These are phyloP conservation scores for Microbotryum intermedium DNA, from an alignment of 1,284 basidiomycete genomes.

Conservation along the genomic window DNA sequence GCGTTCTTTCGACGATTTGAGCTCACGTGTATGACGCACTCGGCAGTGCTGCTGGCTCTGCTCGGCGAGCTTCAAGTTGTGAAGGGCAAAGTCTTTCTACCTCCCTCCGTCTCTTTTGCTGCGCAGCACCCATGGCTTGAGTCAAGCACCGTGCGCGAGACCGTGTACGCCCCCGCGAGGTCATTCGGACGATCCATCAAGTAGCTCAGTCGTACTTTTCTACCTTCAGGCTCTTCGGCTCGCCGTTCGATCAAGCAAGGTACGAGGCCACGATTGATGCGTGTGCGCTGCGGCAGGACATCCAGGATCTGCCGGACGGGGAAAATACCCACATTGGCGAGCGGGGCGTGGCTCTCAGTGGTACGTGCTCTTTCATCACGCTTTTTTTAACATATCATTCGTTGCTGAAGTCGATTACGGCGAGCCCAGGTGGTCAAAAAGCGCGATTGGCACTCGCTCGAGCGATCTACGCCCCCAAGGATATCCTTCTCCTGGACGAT, in stretches of 20 bases:
- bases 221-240: conserved; percentile 76
- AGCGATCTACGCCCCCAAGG: conserved; percentile 87
- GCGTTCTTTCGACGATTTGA: background rate
- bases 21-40: conserved; percentile 46
- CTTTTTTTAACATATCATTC: conserved; percentile 50
- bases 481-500: conserved; percentile 71
- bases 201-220: conserved; percentile 42
- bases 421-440: conserved; percentile 31
- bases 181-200: conserved; percentile 8
- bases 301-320: conserved; percentile 83
- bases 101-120: conserved; percentile 40
- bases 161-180: conserved; percentile 54
- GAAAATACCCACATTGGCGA: conserved; percentile 51
- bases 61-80: conserved; percentile 57
- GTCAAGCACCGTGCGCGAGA: conserved; percentile 52
- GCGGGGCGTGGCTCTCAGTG: conserved; percentile 65
- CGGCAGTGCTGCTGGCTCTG: conserved; percentile 39
- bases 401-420: background rate
- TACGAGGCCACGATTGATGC: conserved; percentile 67
- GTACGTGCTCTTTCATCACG: conserved; percentile 36
- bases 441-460: conserved; percentile 67
- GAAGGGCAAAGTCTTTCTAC: conserved; percentile 72
- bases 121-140: conserved; percentile 54
- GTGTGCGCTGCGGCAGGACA: conserved; percentile 69
- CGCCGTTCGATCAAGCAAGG: conserved; percentile 66